Base-by-base conservation (phyloP, 148 eudicot genomes). In the Rhododendron mucronatum region DNA sequence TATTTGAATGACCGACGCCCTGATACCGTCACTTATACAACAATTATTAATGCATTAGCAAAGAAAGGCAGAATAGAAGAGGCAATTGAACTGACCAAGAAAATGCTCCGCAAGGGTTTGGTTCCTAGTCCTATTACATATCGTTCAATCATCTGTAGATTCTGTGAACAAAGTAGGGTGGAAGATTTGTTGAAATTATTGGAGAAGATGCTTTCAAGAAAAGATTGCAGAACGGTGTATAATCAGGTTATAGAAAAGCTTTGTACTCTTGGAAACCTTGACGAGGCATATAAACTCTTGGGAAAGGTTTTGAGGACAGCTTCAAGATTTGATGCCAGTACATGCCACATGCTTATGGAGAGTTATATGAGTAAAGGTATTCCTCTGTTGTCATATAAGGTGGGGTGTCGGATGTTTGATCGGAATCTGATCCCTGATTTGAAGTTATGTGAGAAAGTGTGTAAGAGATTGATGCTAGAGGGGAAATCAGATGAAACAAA, bases 171-270 rank as follows among this genome's bases (percentile, higher is more conserved):
- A 35, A 81, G 84, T 71, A 88, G 84, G 85, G 86, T 85, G 51
- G 88, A 90, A 79, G 91, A 90, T 84, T 51, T 90, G 86, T 74
- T 88, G 85, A 86, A 74, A 81, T 82, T 90, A 51, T 37, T 90
- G 35, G 88, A 88, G 41, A 86, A 85, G 67, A 59, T 90, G 86
- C 88, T 82, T 45, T 79, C 86, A 61, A 87, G 83, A 76, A 84
- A 86, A 83, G 84, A 87, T 47, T 86, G 86, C 73, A 81, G 83
- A 84, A 82, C 77, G 69, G 90, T 83, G n/a, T 90, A 88, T 83
- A 90, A 90, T 87, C 91, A 90, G 47, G 80, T 86, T 20, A 90
- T 90, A 86, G 91, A 90, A 86, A 90, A 88, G 85, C 90, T 90
- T 51, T 90, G 91, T 79, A 69, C 71, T 26, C 83, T 86, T 47